phyloP scores from a whole-genome alignment of 169 alveolate genomes.

The Theileria sp. region DNA sequence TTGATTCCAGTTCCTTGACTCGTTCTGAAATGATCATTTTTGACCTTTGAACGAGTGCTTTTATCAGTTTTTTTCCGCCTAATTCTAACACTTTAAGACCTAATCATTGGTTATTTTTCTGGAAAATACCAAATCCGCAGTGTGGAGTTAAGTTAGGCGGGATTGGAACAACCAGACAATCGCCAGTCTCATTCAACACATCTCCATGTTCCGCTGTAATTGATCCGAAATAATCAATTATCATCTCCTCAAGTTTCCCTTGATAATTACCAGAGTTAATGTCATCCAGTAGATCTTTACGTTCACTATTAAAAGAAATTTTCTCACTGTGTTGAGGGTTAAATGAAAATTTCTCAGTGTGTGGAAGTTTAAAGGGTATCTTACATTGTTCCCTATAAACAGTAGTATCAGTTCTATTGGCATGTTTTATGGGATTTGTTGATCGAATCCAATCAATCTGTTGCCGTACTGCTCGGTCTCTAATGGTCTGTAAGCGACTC shows the following conservation, averaged over 20 bases:
- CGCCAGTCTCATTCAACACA: constrained; percentile 38
- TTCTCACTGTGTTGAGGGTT: too few species aligned
- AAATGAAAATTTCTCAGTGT: too few species aligned
- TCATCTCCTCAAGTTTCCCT: constrained; percentile 43
- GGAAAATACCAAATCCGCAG: constrained; percentile 51
- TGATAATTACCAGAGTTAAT: neutral
- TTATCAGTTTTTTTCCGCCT: constrained; percentile 58
- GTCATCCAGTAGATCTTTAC: constrained; percentile 16
- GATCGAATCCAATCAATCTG: constrained; percentile 41
- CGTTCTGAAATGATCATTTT: constrained; percentile 52
- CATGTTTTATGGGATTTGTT: constrained; percentile 16
- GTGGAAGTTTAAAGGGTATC: constrained; percentile 17
- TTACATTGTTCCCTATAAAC: constrained; percentile 31
- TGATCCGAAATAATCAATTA: constrained; percentile 44
- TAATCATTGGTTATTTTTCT: neutral
- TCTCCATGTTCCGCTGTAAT: constrained; percentile 60
- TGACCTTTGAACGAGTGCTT: constrained; percentile 58
- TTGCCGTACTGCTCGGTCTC: constrained; percentile 60
- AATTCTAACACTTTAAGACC: constrained; percentile 52
- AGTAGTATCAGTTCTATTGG: neutral
- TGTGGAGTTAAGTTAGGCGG: constrained; percentile 65
- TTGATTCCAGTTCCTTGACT: constrained; percentile 35
- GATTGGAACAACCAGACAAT: constrained; percentile 51
- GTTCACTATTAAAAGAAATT: too few species aligned
- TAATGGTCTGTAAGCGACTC: constrained; percentile 37